Evolutionary conservation across 257 asterid species (phyloP), one percentile per base, ranked within the genome.

Genomic region (Plantago ovata): DNA sequence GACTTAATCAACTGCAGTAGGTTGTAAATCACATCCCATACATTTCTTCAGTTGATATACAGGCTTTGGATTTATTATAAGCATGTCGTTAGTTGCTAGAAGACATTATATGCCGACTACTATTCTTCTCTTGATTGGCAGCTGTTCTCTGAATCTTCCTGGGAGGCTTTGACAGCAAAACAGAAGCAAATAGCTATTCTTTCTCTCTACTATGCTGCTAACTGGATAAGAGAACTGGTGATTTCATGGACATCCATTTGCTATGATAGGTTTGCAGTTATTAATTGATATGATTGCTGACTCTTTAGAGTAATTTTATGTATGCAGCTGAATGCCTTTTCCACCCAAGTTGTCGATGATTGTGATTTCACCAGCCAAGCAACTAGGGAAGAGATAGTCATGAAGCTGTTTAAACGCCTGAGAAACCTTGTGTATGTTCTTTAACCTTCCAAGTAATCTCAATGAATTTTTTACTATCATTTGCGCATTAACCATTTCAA

Each of bases 181-280:
- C 90, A 88, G 69, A 85, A 83, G 72, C 83, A 83, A 70, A 71
- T 73, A 71, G 70, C 74, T 41, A 72, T 83, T 63, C 82, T 83
- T 62, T 88, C 84, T 73, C 84, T 85, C 67, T 81, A 73, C 74
- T 88, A 79, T 67, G 94, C 94, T 58, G 84, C 87, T 79, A 88
- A 85, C 73, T 85, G 96, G 96, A 81, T 85, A 43, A 75, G 94
- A 66, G 96, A 88, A 78, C 84, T 88, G 83, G 96, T 88, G 67
- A 58, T 67, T 67, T 56, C 53, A 47, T 51, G 38, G 58, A 23
- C 39, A 47, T 54, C 49, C 56, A 71, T 58, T 63, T 53, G 15
- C 56, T 58, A 52, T 36, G 36, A 56, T 40, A 10, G 28, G 13
- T 20, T 49, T 39, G 7, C 18, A 41, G 28, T 20, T 39, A n/a